A percentile compares a stretch with the other conserved stretches of the same genome.
Evolutionary conservation across 176 grass and related monocot species (phyloP).

Genomic region (Triticum dicoccoides): DNA sequence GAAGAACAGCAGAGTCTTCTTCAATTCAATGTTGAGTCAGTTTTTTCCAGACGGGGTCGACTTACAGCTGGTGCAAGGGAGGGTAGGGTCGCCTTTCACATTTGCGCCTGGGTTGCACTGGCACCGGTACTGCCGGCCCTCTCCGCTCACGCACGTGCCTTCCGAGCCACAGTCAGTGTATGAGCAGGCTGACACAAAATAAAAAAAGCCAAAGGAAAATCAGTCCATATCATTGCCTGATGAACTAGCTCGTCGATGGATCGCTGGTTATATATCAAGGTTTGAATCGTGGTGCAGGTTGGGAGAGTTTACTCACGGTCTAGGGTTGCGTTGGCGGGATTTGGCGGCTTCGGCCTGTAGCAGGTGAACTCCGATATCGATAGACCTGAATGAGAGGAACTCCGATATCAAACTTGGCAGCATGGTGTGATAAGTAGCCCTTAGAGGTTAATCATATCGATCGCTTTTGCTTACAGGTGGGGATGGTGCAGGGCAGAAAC

Average conservation of each 20-base stretch:
- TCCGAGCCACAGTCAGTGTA: conserved; percentile 12
- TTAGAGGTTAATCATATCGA: neutral
- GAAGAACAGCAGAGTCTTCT: too few species aligned
- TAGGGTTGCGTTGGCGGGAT: too few species aligned
- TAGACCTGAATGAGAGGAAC: too few species aligned
- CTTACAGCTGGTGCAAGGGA: conserved; percentile 38
- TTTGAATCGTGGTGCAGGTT: neutral
- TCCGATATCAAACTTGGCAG: too few species aligned
- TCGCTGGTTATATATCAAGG: neutral
- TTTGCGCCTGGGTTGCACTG: conserved; percentile 2
- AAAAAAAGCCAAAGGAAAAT: neutral
- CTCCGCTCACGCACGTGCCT: conserved; percentile 4
- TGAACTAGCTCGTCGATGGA: too few species aligned
- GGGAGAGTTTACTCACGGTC: neutral
- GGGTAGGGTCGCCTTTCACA: neutral
- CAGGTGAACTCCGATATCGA: too few species aligned
- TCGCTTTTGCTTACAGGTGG: neutral
- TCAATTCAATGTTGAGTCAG: too few species aligned
- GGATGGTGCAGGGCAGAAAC: neutral
- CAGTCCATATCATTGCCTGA: neutral
- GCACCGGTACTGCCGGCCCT: neutral
- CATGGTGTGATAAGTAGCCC: too few species aligned
- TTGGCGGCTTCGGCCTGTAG: too few species aligned
- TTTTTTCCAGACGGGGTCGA: neutral
- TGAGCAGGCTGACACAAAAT: conserved; percentile 7